A percentile compares a stretch with the other conserved stretches of the same genome.
These are phyloP conservation scores for Fomitiporia mediterranea DNA, from an alignment of 1,284 basidiomycete genomes.

Conservation along the genomic window DNA sequence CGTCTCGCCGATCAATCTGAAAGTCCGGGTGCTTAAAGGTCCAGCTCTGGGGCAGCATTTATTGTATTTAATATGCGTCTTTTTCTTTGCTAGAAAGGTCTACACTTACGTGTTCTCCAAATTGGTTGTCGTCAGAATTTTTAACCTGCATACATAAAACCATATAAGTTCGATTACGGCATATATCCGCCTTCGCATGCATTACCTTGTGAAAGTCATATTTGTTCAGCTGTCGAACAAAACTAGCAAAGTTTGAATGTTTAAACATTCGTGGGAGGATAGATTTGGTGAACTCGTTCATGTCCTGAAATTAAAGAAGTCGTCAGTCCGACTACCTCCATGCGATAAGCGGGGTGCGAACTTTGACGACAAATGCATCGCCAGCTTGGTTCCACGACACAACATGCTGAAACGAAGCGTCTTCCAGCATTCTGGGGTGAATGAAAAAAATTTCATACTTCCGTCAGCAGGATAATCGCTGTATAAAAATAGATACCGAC, in stretches of 20 bases:
- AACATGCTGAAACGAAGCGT: constrained; percentile 65
- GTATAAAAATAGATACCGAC: constrained; percentile 37
- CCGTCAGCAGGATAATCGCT: background rate
- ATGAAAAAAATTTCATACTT: background rate
- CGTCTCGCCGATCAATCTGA: constrained; percentile 78
- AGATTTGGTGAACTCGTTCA: constrained; percentile 95
- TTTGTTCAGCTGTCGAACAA: constrained; percentile 95
- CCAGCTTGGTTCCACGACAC: constrained; percentile 87
- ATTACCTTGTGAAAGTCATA: constrained; percentile 95
- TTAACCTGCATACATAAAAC: constrained; percentile 46
- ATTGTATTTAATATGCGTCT: no score
- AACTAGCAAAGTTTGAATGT: constrained; percentile 94
- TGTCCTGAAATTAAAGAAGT: constrained; percentile 52
- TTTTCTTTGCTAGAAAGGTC: no score
- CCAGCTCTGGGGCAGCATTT: constrained; percentile 79
- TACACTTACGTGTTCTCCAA: constrained; percentile 73
- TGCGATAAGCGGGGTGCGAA: constrained; percentile 25
- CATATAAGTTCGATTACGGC: background rate
- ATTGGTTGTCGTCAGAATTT: constrained; percentile 74
- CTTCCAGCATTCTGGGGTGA: constrained; percentile 76
- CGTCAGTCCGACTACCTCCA: background rate
- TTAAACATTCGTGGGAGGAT: constrained; percentile 95
- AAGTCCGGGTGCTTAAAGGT: constrained; percentile 96
- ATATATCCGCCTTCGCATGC: background rate
- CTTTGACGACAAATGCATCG: constrained; percentile 92